Base-by-base conservation (phyloP, 768 basidiomycete genomes). In the Pleurotus pulmonarius region DNA sequence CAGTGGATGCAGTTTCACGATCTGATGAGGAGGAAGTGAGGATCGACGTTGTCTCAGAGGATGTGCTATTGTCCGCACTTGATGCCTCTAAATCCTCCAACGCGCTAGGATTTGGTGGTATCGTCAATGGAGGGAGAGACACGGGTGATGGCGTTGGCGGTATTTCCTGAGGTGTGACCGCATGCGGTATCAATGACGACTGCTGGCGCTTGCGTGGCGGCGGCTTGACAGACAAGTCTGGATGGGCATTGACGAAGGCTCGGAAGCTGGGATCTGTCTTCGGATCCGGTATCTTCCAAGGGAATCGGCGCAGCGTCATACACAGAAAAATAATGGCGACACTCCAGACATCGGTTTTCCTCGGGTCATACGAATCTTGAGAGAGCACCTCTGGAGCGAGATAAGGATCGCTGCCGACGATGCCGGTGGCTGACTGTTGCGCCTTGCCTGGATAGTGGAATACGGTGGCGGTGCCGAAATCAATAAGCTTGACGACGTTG, bases 381-480 rank as follows among this genome's bases (percentile, higher is more conserved):
- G 69, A 75, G 56, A 98, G 81, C 13, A 99, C 97, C 70, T 99
- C 97, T 1, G 97, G 97, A 0, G 97, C 97, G 34, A 98, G 87
- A 77, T 98, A 98, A 18, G 97, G 97, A 74, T 98, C 97, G 49
- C 92, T 94, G 46, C 97, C 97, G 55, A 98, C 97, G 54, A 98
- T 81, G 16, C 97, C 97, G 5, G 87, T 86, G 6, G 95, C 93
- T 60, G 89, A 78, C 47, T 75, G 85, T 61, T 78, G 83, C 20
- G 83, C 83, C 72, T 94, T 94, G 57, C 94, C 96, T 0, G 97
- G 97, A 67, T 98, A 99, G 63, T 97, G 94, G 75, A 99, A 99
- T 58, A 99, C 95, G 60, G 94, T 94, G n/a, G 97, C 97, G 4
- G 97, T 99, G 52, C 97, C 97, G 74, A 99, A 99, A 73, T 99